Base-by-base conservation (phyloP, 768 basidiomycete species). In the Gloeostereum incarnatum region DNA sequence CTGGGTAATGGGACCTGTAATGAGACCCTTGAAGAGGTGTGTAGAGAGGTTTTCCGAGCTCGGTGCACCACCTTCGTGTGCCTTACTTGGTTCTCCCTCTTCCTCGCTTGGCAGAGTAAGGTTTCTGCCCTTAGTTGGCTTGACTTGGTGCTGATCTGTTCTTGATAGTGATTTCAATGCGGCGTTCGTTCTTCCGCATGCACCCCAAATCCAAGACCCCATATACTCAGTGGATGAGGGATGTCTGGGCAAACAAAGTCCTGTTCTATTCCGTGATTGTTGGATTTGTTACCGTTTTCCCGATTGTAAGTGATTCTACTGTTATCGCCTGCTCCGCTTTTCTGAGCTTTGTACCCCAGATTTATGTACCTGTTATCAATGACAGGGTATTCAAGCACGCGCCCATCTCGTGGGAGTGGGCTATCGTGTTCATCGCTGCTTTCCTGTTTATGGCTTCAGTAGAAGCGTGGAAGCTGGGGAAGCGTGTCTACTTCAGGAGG, bases 371-470 rank as follows among this genome's bases (percentile, higher is more conserved):
- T 11, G 52, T 54, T 1, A 53, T 64, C 36, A 65, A 60, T 38
- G 60, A 50, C 31, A 44, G 48, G 3, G 57, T 65, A 7, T 64
- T 65, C 42, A 62, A 63, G 38, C 63, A 63, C 40, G 50, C 42
- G 8, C 54, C 57, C 10, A 63, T 65, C n/a, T 39, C 50, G 3
- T 63, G 62, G 62, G 63, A 65, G 41, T 65, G 63, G 62, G 61
- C 58, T 6, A 40, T 65, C 17, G 59, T 29, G 26, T 29, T 29
- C 14, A 29, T 29, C 26, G 26, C 26, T 8, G 8, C 26, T 29
- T 8, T 29, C 14, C 14, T 29, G 26, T 29, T 29, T 29, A 29
- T 29, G 8, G 14, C 26, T 14, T 14, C 26, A 8, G 26, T 14
- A n/a, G n/a, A n/a, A n/a, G n/a, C n/a, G n/a, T n/a, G n/a, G n/a